Evolutionary conservation across 345 rosid species (phyloP).

Genomic region (Cardamine occulta): DNA sequence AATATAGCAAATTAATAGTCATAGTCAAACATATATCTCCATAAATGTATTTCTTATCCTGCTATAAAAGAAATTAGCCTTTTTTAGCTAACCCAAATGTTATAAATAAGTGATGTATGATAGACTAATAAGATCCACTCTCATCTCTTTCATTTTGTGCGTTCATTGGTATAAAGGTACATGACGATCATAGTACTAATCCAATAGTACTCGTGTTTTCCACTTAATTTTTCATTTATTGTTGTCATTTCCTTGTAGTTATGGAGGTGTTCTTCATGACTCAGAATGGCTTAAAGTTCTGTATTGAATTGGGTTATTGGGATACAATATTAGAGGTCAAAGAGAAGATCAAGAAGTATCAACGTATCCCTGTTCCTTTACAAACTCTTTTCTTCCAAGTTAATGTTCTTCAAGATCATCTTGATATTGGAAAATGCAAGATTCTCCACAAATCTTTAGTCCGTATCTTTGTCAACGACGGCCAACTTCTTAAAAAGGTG

Average conservation of each 20-base stretch:
- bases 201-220: background rate
- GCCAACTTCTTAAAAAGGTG: background rate
- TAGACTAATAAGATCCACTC: background rate
- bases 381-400: conserved; percentile 11
- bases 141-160: background rate
- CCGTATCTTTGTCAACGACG: background rate
- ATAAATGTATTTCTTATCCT: background rate
- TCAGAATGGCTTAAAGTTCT: background rate
- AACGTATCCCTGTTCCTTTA: background rate
- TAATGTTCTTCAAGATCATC: conserved; percentile 9
- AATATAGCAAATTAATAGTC: background rate
- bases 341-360: conserved; percentile 2
- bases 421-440: background rate
- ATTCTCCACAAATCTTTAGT: background rate
- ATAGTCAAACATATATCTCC: background rate
- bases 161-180: background rate
- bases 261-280: conserved; percentile 9
- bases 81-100: background rate
- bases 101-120: background rate
- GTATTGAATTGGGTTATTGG: background rate
- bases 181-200: background rate
- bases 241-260: background rate
- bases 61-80: background rate
- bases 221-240: background rate
- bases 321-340: conserved; percentile 3